Conservation (phyloP, 148 eudicot species). For the Polygonum maritimum region DNA sequence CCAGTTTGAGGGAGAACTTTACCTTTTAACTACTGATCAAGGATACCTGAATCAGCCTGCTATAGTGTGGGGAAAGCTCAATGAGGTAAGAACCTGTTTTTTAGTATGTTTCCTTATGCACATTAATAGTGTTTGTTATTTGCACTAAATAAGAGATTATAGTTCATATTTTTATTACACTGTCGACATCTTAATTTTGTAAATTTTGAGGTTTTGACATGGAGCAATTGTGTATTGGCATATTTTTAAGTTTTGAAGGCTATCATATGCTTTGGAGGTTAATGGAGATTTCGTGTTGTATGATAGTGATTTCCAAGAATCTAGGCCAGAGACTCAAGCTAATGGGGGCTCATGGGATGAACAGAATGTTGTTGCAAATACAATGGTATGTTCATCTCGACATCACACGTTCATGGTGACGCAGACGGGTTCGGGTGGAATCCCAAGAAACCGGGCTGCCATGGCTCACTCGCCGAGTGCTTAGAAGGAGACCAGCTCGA, state of each 20-base stretch:
- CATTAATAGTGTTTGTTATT: too few species aligned
- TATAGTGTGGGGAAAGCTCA: slow-evolving; percentile 90
- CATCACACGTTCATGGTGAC: too few species aligned
- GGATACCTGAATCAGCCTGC: slow-evolving; percentile 93
- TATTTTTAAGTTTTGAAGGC: too few species aligned
- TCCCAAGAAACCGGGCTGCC: neutral
- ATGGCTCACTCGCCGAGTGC: slow-evolving; percentile 4
- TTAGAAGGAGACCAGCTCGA: slow-evolving; percentile 2
- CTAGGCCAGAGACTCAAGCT: slow-evolving; percentile 49
- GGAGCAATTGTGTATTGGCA: too few species aligned
- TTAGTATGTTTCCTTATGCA: too few species aligned
- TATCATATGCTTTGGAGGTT: too few species aligned
- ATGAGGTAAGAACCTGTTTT: slow-evolving; percentile 51
- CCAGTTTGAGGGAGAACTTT: slow-evolving; percentile 73
- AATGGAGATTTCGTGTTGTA: slow-evolving; percentile 1
- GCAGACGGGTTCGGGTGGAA: too few species aligned
- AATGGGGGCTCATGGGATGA: slow-evolving; percentile 53
- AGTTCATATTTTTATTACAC: too few species aligned
- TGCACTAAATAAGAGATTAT: too few species aligned
- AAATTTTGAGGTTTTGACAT: too few species aligned
- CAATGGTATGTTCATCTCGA: slow-evolving; percentile 51
- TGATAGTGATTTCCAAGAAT: slow-evolving; percentile 67
- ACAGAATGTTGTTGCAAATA: slow-evolving; percentile 56
- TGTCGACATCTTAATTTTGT: too few species aligned
- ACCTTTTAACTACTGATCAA: slow-evolving; percentile 81